Evolutionary conservation across 495 filamentous ascomycete genomes (phyloP).

Genomic region (Neurospora cerealis): DNA sequence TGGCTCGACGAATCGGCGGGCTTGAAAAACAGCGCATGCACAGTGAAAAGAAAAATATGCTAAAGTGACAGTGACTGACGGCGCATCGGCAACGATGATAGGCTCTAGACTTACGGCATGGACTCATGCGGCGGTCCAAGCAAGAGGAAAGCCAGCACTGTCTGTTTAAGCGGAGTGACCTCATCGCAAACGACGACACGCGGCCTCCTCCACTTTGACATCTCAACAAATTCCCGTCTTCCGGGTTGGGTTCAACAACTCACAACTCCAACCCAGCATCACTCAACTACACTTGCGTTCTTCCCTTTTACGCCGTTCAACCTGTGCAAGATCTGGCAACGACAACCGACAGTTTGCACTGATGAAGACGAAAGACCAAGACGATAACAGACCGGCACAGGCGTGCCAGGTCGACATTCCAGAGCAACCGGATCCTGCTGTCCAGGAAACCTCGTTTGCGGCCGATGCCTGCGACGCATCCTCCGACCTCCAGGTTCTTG

Average conservation of each 20-base stretch:
- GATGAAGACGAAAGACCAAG: not conserved
- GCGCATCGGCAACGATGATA: not conserved
- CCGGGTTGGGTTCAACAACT: not conserved
- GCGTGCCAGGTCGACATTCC: not conserved
- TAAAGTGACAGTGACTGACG: not conserved
- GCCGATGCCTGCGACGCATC: slow-evolving; percentile 3
- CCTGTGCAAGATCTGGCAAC: not conserved
- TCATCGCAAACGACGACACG: not conserved
- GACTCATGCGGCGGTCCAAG: not conserved
- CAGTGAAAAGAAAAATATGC: not conserved
- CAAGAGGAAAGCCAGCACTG: not conserved
- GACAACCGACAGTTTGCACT: not conserved
- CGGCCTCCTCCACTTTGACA: not conserved
- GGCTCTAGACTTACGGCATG: not conserved
- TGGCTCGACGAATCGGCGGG: not conserved
- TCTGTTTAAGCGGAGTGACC: not conserved
- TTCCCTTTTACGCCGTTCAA: not conserved
- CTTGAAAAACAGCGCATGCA: not conserved
- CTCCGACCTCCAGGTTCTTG: slow-evolving; percentile 3
- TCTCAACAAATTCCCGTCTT: not conserved
- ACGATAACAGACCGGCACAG: not conserved
- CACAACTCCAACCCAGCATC: not conserved
- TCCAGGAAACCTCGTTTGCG: slow-evolving; percentile 13
- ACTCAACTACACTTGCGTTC: not conserved
- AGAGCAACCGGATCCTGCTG: slow-evolving; percentile 7